Evolutionary conservation across 164 flowering plant genomes (phyloP), one percentile per base, ranked within the genome.

Genomic region (Santalum album): DNA sequence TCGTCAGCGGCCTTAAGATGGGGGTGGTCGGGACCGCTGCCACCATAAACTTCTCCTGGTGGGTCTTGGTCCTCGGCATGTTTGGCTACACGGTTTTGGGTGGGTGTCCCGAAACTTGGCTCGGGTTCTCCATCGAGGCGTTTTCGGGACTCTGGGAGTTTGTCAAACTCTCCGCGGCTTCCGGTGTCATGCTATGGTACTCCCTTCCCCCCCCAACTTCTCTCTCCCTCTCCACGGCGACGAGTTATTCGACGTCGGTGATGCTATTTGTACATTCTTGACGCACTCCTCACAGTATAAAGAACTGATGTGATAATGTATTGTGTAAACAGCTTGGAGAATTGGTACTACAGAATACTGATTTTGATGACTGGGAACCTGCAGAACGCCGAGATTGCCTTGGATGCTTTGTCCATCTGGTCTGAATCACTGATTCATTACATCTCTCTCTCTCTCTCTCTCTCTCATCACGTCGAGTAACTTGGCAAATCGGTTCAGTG

Each of bases 331-430:
- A n/a, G 91, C 68, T 69, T 84, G 73, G 92, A 85, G 76, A 80
- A 71, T 46, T 85, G 92, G 88, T 84, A 84, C 57, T 85, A 82
- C 55, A 73, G 69, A 63, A 66, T 84, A 36, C 53, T 80, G 55
- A 60, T 84, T 12, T 5, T 84, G 47, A 67, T 84, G 78, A 77
- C 92, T 3, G 86, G 92, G 19, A 75, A 80, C 35, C 51, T 85
- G 42, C 19, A 69, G 53, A 69, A 82, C 47, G 84, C 86, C 1
- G 54, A 77, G 70, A 70, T 80, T 51, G 88, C 86, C 0, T 67
- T 85, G 36, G 92, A 85, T 62, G 84, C 92, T 39, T 60, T 85
- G 50, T 82, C 92, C 9, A 70, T 85, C 51, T 82, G 92, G 92
- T 85, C 55, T 42, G 67, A n/a, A n/a, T n/a, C n/a, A n/a, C n/a